Percentiles rank a stretch among this genome's conserved stretches.
phyloP scores from a whole-genome alignment of 2,329 filamentous ascomycete species.

The Zalaria obscura region DNA sequence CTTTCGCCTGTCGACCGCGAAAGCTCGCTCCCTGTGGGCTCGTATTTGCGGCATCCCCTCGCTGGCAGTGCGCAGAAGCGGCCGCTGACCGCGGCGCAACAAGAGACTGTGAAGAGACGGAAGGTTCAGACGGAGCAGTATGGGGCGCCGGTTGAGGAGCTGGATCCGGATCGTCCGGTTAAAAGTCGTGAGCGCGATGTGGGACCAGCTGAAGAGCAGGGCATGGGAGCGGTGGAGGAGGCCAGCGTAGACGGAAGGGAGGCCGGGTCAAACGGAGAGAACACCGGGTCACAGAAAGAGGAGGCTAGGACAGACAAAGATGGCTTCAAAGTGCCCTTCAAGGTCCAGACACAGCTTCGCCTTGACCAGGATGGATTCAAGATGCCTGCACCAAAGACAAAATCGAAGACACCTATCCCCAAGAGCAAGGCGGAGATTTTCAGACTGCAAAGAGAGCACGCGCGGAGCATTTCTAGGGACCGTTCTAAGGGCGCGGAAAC shows the following conservation, averaged over 20 bases:
- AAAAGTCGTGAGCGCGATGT: slow-evolving; percentile 8
- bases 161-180: slow-evolving; percentile 14
- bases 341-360: too few species aligned
- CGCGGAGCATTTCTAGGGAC: too few species aligned
- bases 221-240: too few species aligned
- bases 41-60: slow-evolving; percentile 11
- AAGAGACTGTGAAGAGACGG: slow-evolving; percentile 12
- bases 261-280: too few species aligned
- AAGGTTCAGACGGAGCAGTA: slow-evolving; percentile 11
- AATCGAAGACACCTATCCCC: too few species aligned
- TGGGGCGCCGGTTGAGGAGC: slow-evolving; percentile 7
- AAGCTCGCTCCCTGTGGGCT: slow-evolving; percentile 17
- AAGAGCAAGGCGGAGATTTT: too few species aligned
- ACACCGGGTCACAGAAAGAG: too few species aligned
- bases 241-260: slow-evolving; percentile 1
- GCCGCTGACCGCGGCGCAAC: not conserved
- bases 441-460: too few species aligned
- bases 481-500: too few species aligned
- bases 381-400: too few species aligned
- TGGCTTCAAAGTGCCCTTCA: slow-evolving; percentile 1
- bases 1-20: slow-evolving; percentile 16
- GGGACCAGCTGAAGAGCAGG: not conserved
- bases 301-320: not conserved
- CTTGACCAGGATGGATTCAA: too few species aligned
- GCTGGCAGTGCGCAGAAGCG: too few species aligned